Evolutionary conservation across 2,329 filamentous ascomycete genomes (phyloP).

Genomic region (Aspergillus caelatus): DNA sequence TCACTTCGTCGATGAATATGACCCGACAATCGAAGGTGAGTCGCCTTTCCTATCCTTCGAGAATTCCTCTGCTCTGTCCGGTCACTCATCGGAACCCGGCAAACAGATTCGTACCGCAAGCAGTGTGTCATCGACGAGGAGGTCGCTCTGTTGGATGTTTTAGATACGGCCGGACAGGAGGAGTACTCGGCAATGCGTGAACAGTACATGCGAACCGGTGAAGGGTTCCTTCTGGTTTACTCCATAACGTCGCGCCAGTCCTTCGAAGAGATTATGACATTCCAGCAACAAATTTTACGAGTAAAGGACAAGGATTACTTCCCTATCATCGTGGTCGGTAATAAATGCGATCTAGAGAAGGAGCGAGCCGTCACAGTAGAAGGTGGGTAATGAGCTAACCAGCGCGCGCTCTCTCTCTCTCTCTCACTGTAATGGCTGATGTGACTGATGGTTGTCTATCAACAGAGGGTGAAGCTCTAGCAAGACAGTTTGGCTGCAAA

Average conservation of each 20-base stretch:
- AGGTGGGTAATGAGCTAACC: constrained; percentile 60
- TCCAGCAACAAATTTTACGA: constrained; percentile 96
- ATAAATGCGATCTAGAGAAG: constrained; percentile 97
- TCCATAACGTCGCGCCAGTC: constrained; percentile 97
- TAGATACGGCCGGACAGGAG: constrained; percentile 97
- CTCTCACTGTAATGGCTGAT: not conserved
- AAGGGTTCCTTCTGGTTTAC: constrained; percentile 97
- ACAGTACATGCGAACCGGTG: constrained; percentile 99
- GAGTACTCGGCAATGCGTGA: constrained; percentile 99
- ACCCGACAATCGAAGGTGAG: constrained; percentile 94
- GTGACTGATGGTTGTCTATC: constrained; percentile 13
- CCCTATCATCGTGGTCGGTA: constrained; percentile 97
- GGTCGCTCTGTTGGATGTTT: constrained; percentile 93
- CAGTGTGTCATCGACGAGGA: constrained; percentile 99
- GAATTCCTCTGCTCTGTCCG: not conserved
- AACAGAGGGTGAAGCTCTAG: constrained; percentile 85
- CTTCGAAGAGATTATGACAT: constrained; percentile 97
- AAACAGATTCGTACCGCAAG: constrained; percentile 95
- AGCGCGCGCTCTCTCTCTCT: too few relatives aligned
- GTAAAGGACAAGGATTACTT: constrained; percentile 99
- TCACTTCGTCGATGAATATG: constrained; percentile 99
- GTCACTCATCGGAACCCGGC: not conserved
- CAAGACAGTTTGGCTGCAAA: constrained; percentile 88
- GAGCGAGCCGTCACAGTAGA: constrained; percentile 90
- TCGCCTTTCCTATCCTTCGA: constrained; percentile 18